Evolutionary conservation across 306 rosid species (phyloP), one percentile per base, ranked within the genome.

Genomic region (Malus asiatica): DNA sequence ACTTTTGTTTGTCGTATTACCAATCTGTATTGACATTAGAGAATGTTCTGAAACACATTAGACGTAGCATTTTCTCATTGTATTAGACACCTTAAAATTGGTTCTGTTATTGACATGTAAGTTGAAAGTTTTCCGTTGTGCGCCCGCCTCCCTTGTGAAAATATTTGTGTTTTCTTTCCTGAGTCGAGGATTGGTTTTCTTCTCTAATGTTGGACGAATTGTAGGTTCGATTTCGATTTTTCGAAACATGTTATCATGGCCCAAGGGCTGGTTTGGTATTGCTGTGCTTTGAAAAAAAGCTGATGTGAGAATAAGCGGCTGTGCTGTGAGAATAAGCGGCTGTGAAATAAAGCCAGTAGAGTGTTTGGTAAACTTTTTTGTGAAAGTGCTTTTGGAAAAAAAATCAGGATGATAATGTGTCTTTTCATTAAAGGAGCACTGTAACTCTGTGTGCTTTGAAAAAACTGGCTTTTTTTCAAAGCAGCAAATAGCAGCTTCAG

Each of bases 1-100:
- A 76, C 75, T 84, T 11, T n/a, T 80, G 71, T 35, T 74, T 84
- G 45, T 71, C 73, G 80, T 87, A 80, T 60, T 80, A 48, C 71
- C 84, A 72, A 66, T 55, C 75, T 71, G 78, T 86, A 65, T 81
- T 66, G 70, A 71, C 48, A 32, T 71, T 82, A 70, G 81, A 77
- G 71, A 77, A 61, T 70, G 68, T 66, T 77, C 12, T 68, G 77
- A 35, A 72, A 51, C 76, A 88, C 59, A 16, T 64, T 45, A 44
- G 73, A 52, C 76, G 65, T n/a, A 55, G 67, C 79, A 74, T 83
- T 73, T 62, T 46, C 52, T 60, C 59, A 33, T 79, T 76, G 57
- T 83, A 38, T 80, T 78, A 70, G 87, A 57, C 62, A 57, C 27
- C 25, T 38, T 79, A 58, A 58, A 73, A 64, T 29, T 55, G 73